phyloP scores from a whole-genome alignment of 1,139 yeast genomes.

The Hyphopichia fennica region DNA sequence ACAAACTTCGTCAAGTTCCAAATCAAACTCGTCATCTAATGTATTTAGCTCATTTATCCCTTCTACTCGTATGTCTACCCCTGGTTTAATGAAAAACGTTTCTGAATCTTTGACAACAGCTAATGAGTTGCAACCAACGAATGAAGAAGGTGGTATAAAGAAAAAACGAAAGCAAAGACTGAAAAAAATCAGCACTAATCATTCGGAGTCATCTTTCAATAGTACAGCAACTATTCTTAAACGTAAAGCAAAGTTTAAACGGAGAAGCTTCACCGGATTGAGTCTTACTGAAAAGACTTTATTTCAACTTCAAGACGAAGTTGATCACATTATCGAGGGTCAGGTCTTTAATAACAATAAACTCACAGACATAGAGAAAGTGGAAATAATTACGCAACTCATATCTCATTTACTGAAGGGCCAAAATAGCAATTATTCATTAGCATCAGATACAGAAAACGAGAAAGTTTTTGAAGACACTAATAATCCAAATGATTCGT shows the following conservation, averaged over 20 bases:
- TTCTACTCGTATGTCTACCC: too few species aligned
- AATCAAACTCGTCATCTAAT: too few species aligned
- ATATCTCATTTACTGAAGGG: neutral
- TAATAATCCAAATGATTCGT: neutral
- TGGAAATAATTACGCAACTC: slow-evolving; percentile 21
- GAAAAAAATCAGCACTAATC: too few species aligned
- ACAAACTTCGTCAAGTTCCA: too few species aligned
- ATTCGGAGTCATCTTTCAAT: neutral
- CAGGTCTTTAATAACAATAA: slow-evolving; percentile 16
- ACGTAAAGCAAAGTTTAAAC: neutral
- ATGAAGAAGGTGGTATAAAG: too few species aligned
- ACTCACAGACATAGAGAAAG: slow-evolving; percentile 18
- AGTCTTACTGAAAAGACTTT: neutral
- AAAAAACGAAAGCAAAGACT: too few species aligned
- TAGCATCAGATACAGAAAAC: neutral
- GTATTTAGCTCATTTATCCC: too few species aligned
- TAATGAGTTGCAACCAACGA: too few species aligned
- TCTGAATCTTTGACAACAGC: too few species aligned
- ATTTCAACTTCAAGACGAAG: neutral
- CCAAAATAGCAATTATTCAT: neutral
- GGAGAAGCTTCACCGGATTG: neutral
- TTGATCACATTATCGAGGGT: neutral
- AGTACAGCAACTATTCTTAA: neutral
- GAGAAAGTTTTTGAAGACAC: neutral
- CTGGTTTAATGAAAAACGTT: too few species aligned